Evolutionary conservation across 2,329 filamentous ascomycete genomes (phyloP), one percentile per base, ranked within the genome.

Genomic region (Penicillium sp.): DNA sequence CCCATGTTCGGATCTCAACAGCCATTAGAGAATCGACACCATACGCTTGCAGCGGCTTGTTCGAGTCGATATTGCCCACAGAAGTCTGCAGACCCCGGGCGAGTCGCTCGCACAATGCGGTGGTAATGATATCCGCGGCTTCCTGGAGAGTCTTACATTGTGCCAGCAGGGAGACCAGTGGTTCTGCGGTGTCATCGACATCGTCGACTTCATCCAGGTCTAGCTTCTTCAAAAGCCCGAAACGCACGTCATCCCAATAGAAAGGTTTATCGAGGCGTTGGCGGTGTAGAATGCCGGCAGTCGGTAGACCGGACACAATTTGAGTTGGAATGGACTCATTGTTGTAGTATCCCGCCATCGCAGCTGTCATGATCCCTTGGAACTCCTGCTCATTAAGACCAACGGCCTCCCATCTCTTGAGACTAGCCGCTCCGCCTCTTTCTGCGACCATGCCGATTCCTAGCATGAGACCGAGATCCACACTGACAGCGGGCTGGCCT

Each of bases 401-500:
- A 13, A 27, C 9, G 10, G 25, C 10, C n/a, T 27, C 25, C 25
- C 25, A 27, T 27, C 12, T 4, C 5, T 13, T 11, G 4, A 27
- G 11, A n/a, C 12, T 27, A 11, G 9, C 25, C 5, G 25, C 12
- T 11, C 9, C 12, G 6, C 25, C 25, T 4, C 10, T 6, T 11
- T 27, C 25, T 5, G 25, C 25, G 11, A 27, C 10, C 9, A 27
- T 13, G 6, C 25, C 25, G 6, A 27, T 13, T 6, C 12, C 25
- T 5, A 11, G 25, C 25, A 27, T 27, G 6, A 27, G 12, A n/a
- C 53, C 53, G 2, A 61, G 36, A 20, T 54, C 37, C 8, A 61
- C 27, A 2, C 41, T 18, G 3, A 39, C 45, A 8, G 46, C 49
- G 1, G 47, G 33, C 1, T 52, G 33, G 5, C 54, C 56, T 1